Evolutionary conservation across 805 yeast species (phyloP).

Genomic region (Dipodascopsis uninucleata): DNA sequence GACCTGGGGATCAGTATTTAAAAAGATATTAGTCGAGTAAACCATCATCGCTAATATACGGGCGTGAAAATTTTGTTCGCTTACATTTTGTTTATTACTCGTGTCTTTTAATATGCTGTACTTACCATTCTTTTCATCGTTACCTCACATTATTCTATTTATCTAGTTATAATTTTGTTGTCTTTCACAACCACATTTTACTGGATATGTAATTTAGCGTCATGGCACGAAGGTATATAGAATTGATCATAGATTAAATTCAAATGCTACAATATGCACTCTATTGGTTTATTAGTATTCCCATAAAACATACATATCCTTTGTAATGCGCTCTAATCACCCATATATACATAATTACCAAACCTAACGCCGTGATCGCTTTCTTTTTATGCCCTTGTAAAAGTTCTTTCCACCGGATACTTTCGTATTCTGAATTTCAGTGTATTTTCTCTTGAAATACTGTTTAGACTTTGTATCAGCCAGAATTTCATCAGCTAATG

Average conservation of each 20-base stretch:
- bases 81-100: too few species aligned
- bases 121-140: too few species aligned
- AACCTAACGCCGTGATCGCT: slow-evolving; percentile 48
- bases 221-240: too few species aligned
- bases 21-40: slow-evolving; percentile 32
- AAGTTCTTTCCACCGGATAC: slow-evolving; percentile 63
- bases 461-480: slow-evolving; percentile 63
- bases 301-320: not conserved
- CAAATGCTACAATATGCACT: not conserved
- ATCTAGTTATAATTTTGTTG: too few species aligned
- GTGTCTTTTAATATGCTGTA: too few species aligned
- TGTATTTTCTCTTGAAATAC: slow-evolving; percentile 81
- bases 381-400: slow-evolving; percentile 58
- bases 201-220: too few species aligned
- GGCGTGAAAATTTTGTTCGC: too few species aligned
- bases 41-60: too few species aligned
- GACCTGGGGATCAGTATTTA: slow-evolving; percentile 39
- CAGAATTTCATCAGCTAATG: slow-evolving; percentile 78
- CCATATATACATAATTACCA: not conserved
- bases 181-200: too few species aligned
- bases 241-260: not conserved
- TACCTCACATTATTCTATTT: too few species aligned
- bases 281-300: too few species aligned
- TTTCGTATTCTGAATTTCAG: slow-evolving; percentile 67
- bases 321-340: not conserved